Percentiles rank a stretch among this genome's conserved stretches.
Conservation (phyloP, 768 basidiomycete genomes). For the Amanita pallidorosea region DNA sequence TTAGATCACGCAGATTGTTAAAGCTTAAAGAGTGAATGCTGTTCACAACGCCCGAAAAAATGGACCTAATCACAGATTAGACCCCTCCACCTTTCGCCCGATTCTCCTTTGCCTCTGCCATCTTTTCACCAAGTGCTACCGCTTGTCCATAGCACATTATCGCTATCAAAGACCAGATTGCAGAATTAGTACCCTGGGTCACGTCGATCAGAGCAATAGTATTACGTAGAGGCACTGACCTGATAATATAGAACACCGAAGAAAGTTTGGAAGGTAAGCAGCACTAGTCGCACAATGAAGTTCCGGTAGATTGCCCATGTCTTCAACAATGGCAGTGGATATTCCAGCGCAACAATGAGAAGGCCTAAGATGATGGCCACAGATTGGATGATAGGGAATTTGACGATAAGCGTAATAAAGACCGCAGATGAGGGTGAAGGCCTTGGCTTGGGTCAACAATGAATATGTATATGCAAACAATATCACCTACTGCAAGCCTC, state of each 20-base stretch:
- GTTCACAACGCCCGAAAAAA: neutral
- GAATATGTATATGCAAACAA: neutral
- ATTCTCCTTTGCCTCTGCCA: constrained; percentile 55
- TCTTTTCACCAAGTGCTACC: constrained; percentile 53
- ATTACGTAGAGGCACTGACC: constrained; percentile 25
- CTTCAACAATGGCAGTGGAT: constrained; percentile 53
- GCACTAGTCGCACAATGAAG: constrained; percentile 46
- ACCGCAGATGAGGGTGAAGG: constrained; percentile 47
- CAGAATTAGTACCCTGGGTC: constrained; percentile 72
- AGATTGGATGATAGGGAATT: constrained; percentile 64
- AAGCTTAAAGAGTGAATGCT: no score
- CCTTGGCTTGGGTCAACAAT: constrained; percentile 20
- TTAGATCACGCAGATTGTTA: neutral
- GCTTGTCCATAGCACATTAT: constrained; percentile 58
- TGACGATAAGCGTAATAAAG: constrained; percentile 71
- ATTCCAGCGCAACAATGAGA: constrained; percentile 56
- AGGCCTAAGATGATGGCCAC: constrained; percentile 51
- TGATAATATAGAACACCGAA: constrained; percentile 68
- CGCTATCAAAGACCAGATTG: constrained; percentile 71
- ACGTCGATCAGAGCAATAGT: constrained; percentile 2
- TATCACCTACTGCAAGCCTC: constrained; percentile 62
- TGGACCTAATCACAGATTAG: constrained; percentile 21
- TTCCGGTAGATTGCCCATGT: constrained; percentile 53
- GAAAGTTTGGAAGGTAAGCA: constrained; percentile 55
- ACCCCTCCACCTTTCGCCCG: constrained; percentile 47